phyloP scores from a whole-genome alignment of 495 filamentous ascomycete genomes.

The Neurospora sp. region DNA sequence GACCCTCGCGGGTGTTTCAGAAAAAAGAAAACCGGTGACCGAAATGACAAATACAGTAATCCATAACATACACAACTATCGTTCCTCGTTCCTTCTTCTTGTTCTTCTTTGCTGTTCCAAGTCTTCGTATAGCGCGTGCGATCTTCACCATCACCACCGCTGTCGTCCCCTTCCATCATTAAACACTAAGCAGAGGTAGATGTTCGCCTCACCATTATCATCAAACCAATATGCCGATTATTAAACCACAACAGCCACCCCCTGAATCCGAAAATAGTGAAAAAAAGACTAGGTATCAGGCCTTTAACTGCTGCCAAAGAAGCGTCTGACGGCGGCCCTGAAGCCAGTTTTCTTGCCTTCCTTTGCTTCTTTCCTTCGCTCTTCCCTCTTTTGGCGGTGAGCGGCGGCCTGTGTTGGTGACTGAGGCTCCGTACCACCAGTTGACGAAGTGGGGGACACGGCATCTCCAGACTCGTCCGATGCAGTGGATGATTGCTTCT shows the following conservation, averaged over 20 bases:
- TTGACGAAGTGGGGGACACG: slow-evolving; percentile 4
- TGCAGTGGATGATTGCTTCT: not conserved
- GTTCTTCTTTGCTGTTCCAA: not conserved
- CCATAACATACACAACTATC: not conserved
- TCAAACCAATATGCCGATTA: not conserved
- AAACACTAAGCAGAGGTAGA: not conserved
- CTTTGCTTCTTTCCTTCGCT: slow-evolving; percentile 49
- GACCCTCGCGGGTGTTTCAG: not conserved
- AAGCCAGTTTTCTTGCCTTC: slow-evolving; percentile 72
- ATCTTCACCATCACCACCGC: not conserved
- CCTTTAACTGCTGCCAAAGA: slow-evolving; percentile 11
- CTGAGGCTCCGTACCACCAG: slow-evolving; percentile 11
- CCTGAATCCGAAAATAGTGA: not conserved
- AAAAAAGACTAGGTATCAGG: not conserved
- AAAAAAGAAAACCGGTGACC: not conserved
- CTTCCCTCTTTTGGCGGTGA: slow-evolving; percentile 23
- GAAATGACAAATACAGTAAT: not conserved
- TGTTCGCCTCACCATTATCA: not conserved
- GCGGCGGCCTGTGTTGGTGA: slow-evolving; percentile 3
- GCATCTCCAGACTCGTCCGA: slow-evolving; percentile 11
- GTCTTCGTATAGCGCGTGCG: not conserved
- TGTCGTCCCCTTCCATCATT: not conserved
- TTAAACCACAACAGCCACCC: not conserved
- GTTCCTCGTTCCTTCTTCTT: not conserved
- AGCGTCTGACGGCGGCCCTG: slow-evolving; percentile 45